A percentile compares a stretch with the other conserved stretches of the same genome.
Evolutionary conservation across 139 green algal genomes (phyloP).

Genomic region (Chlamydomonas applanata): DNA sequence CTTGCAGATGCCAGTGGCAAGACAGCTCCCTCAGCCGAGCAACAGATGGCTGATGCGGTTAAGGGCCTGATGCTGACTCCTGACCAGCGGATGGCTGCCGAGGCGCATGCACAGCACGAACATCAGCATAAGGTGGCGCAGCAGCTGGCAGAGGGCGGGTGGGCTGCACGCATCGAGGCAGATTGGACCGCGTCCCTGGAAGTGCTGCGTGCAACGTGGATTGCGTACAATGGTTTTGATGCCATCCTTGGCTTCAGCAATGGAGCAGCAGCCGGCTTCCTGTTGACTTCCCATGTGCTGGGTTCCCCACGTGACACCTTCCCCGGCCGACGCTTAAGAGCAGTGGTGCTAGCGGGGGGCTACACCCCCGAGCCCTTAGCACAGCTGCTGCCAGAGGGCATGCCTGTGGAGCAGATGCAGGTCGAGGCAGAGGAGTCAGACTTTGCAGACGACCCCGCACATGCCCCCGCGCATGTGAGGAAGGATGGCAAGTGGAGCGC

Average conservation of each 20-base stretch:
- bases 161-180: background rate
- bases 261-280: constrained; percentile 24
- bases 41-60: background rate
- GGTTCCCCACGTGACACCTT: background rate
- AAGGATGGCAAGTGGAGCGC: too few species aligned
- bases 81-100: background rate
- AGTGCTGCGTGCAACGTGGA: constrained; percentile 11
- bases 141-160: background rate
- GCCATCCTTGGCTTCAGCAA: constrained; percentile 53
- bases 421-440: too few species aligned
- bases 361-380: constrained; percentile 45
- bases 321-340: constrained; percentile 18
- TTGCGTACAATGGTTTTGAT: constrained; percentile 16
- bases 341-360: constrained; percentile 38
- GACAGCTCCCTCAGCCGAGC: constrained; percentile 5
- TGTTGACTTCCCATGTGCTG: constrained; percentile 30
- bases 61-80: background rate
- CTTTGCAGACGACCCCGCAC: too few species aligned
- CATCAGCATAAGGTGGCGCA: background rate
- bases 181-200: background rate
- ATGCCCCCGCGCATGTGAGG: too few species aligned
- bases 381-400: constrained; percentile 22
- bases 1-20: background rate
- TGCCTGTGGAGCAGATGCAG: too few species aligned
- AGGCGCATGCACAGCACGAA: background rate